Evolutionary conservation across 176 grass and related monocot species (phyloP).

Genomic region (Puccinellia tenuiflora): DNA sequence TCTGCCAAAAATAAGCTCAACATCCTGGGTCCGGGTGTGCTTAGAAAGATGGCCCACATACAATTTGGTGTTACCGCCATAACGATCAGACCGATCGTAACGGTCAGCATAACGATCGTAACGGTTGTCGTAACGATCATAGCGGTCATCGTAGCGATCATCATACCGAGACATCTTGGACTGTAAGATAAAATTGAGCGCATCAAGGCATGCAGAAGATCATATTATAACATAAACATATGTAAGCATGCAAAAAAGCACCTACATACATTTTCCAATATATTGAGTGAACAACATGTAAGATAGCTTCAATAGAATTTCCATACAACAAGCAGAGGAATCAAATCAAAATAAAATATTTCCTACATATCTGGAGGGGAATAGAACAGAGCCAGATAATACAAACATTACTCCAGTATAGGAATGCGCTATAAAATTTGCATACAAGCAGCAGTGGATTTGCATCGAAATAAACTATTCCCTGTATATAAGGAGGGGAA

Average conservation of each 20-base stretch:
- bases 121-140: constrained; percentile 19
- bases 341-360: not conserved
- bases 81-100: not conserved
- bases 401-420: not conserved
- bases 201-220: not conserved
- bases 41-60: constrained; percentile 70
- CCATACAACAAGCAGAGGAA: not conserved
- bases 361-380: not conserved
- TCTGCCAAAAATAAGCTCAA: constrained; percentile 64
- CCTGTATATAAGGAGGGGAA: not conserved
- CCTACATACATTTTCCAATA: not conserved
- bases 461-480: not conserved
- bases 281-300: not conserved
- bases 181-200: constrained; percentile 23
- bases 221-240: not conserved
- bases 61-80: constrained; percentile 55
- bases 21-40: constrained; percentile 42
- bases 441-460: not conserved
- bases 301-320: not conserved
- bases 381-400: not conserved
- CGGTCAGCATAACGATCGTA: constrained; percentile 32
- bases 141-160: constrained; percentile 23
- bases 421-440: not conserved
- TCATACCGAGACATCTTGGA: constrained; percentile 70
- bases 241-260: not conserved